Evolutionary conservation across 2,329 filamentous ascomycete genomes (phyloP).

Genomic region (Colletotrichum sp.): DNA sequence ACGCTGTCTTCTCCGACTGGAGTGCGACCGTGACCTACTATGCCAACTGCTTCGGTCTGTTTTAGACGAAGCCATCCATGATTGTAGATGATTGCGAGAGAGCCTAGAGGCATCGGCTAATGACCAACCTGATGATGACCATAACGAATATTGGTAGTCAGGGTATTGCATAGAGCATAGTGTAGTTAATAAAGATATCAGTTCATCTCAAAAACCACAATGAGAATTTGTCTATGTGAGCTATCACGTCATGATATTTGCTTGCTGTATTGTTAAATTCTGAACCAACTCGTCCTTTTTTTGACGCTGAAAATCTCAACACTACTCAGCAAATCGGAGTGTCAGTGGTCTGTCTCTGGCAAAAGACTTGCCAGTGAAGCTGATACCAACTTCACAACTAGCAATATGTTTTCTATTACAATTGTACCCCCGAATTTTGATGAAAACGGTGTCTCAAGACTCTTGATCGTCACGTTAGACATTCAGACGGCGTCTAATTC

Average conservation of each 20-base stretch:
- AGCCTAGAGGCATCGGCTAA: background rate
- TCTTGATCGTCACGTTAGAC: background rate
- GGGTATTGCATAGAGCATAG: background rate
- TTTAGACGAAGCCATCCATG: slow-evolving; percentile 2
- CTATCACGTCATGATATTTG: background rate
- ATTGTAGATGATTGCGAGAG: background rate
- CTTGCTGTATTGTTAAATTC: background rate
- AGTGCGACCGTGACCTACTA: slow-evolving; percentile 72
- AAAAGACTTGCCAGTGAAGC: no score
- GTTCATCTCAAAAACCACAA: background rate
- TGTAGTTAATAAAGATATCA: background rate
- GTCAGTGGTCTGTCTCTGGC: no score
- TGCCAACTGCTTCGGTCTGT: slow-evolving; percentile 68
- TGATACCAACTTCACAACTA: background rate
- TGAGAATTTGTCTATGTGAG: background rate
- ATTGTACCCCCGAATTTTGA: no score
- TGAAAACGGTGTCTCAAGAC: background rate
- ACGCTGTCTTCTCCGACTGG: slow-evolving; percentile 74
- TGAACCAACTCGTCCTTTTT: background rate
- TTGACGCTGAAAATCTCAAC: background rate
- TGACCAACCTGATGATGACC: background rate
- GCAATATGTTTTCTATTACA: background rate
- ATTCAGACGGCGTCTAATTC: no score
- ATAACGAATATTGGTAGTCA: background rate
- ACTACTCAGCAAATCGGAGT: background rate